A percentile compares a stretch with the other conserved stretches of the same genome.
phyloP scores from a whole-genome alignment of 331 rosid genomes.

The Rhamnella rubrinervis region DNA sequence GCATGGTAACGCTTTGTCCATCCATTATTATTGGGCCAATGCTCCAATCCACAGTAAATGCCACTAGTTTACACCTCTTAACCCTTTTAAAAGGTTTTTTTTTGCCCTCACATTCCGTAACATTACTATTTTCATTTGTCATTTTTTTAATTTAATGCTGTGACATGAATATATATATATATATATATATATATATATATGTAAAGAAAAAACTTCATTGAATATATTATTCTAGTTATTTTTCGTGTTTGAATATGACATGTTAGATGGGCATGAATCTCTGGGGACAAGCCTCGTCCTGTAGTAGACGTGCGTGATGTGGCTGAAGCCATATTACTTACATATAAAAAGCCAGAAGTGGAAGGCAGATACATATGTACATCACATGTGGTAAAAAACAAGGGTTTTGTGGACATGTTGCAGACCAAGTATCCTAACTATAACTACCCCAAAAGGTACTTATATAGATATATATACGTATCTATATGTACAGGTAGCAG shows the following conservation, averaged over 20 bases:
- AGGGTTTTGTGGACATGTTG: constrained; percentile 3
- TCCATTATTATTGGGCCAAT: background rate
- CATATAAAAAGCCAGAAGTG: constrained; percentile 6
- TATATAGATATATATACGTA: too few species aligned
- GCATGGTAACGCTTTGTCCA: constrained; percentile 4
- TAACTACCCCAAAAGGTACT: constrained; percentile 1
- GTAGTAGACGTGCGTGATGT: constrained; percentile 10
- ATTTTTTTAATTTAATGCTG: too few species aligned
- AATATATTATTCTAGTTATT: too few species aligned
- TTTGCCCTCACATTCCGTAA: background rate
- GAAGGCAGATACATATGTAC: constrained; percentile 7
- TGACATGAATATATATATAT: too few species aligned
- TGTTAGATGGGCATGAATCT: constrained; percentile 1
- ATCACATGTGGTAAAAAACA: background rate
- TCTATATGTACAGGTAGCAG: too few species aligned
- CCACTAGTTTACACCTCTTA: background rate
- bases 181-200: too few species aligned
- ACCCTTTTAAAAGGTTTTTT: background rate
- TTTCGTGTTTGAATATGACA: too few species aligned
- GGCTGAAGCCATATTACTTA: constrained; percentile 3
- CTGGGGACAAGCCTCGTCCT: background rate
- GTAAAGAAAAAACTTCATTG: too few species aligned
- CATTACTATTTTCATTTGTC: too few species aligned
- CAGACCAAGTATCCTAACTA: constrained; percentile 4
- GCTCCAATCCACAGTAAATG: background rate